A percentile compares a stretch with the other conserved stretches of the same genome.
Evolutionary conservation across 78 protist species (phyloP).

Genomic region (Trichosphaerium sp.): DNA sequence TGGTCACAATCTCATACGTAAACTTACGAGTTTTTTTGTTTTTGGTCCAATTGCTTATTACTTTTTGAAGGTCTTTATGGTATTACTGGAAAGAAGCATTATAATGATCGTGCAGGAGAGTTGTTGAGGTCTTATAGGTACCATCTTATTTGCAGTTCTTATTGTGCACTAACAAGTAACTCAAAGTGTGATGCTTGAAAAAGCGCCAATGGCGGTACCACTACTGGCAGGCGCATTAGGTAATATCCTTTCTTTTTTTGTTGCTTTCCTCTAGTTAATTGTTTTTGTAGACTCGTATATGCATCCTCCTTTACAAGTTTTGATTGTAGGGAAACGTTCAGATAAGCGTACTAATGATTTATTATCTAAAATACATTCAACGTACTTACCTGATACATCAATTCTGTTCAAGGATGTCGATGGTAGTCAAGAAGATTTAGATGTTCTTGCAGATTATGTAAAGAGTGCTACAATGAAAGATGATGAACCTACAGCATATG

Average conservation of each 20-base stretch:
- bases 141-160: too few species aligned
- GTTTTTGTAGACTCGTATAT: not conserved
- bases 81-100: not conserved
- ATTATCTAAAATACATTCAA: not conserved
- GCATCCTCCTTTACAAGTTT: not conserved
- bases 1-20: conserved; percentile 12
- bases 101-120: conserved; percentile 5
- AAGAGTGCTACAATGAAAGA: too few species aligned
- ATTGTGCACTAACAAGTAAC: too few species aligned
- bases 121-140: conserved; percentile 4
- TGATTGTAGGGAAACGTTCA: not conserved
- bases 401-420: not conserved
- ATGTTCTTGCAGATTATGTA: conserved; percentile 12
- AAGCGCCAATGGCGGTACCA: conserved; percentile 34
- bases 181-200: conserved; percentile 14
- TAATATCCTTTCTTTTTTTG: too few species aligned
- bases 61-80: too few species aligned
- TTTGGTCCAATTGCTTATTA: too few species aligned
- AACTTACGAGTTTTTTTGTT: too few species aligned
- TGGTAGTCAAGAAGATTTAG: not conserved
- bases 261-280: not conserved
- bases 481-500: too few species aligned
- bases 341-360: not conserved
- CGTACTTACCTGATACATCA: conserved; percentile 8
- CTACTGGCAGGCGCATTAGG: conserved; percentile 18